Percentiles rank a stretch among this genome's conserved stretches.
These are phyloP conservation scores for Hortaea sp. DNA, from an alignment of 2,329 filamentous ascomycete species.

Conservation along the genomic window DNA sequence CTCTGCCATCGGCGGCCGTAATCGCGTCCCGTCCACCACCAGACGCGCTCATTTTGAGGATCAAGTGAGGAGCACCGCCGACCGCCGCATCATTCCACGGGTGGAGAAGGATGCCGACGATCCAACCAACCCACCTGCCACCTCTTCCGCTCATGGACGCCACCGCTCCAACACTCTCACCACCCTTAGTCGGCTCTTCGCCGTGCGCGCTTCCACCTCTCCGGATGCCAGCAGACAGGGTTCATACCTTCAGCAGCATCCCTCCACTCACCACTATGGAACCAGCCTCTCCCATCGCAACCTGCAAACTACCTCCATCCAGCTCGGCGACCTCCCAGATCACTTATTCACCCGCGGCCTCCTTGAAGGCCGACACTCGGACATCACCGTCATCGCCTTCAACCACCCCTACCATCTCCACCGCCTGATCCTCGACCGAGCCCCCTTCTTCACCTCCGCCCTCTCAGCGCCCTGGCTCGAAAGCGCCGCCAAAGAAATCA, in stretches of 20 bases:
- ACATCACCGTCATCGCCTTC: conserved; percentile 45
- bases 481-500: conserved; percentile 42
- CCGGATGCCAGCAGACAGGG: conserved; percentile 30
- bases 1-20: conserved; percentile 4
- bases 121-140: conserved; percentile 30
- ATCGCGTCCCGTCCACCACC: neutral
- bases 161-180: conserved; percentile 32
- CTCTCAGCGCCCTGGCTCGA: conserved; percentile 48
- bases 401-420: conserved; percentile 43
- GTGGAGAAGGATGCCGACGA: conserved; percentile 42
- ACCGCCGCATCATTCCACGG: conserved; percentile 26
- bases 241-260: conserved; percentile 27
- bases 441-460: conserved; percentile 46
- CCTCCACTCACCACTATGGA: conserved; percentile 1
- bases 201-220: conserved; percentile 27
- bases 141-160: conserved; percentile 21
- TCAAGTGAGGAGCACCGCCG: conserved; percentile 12
- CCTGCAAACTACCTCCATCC: conserved; percentile 12
- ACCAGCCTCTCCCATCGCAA: conserved; percentile 8
- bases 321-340: conserved; percentile 30
- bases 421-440: conserved; percentile 44
- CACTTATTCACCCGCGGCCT: conserved; percentile 45
- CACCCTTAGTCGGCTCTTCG: conserved; percentile 36
- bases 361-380: conserved; percentile 42
- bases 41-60: conserved; percentile 9